Evolutionary conservation across 2,329 filamentous ascomycete species (phyloP).

Genomic region (Fusarium sp.): DNA sequence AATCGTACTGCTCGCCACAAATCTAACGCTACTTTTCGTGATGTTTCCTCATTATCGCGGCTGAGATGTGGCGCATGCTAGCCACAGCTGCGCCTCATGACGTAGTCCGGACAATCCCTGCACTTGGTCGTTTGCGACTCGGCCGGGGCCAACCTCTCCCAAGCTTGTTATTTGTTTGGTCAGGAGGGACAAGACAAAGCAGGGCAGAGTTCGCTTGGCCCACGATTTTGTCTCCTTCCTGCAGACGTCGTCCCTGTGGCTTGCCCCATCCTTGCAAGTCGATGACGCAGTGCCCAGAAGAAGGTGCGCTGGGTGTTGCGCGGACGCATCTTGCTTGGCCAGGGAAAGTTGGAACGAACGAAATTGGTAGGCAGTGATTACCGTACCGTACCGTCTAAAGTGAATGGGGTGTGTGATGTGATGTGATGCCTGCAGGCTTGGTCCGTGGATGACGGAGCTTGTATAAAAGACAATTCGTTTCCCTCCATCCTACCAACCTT

Average conservation of each 20-base stretch:
- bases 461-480: constrained; percentile 48
- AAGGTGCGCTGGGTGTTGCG: constrained; percentile 43
- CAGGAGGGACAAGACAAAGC: constrained; percentile 37
- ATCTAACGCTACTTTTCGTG: constrained; percentile 19
- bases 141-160: constrained; percentile 12
- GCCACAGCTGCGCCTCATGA: constrained; percentile 39
- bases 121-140: constrained; percentile 9
- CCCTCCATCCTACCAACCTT: constrained; percentile 27
- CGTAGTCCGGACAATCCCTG: constrained; percentile 23
- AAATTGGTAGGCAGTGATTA: constrained; percentile 31
- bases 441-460: constrained; percentile 20
- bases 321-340: constrained; percentile 33
- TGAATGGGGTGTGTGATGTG: constrained; percentile 31
- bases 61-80: constrained; percentile 34
- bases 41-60: constrained; percentile 16
- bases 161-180: constrained; percentile 31
- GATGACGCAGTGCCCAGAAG: constrained; percentile 54
- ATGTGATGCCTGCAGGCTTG: constrained; percentile 35
- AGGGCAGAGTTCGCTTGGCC: constrained; percentile 44
- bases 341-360: constrained; percentile 45
- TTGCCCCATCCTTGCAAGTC: constrained; percentile 45
- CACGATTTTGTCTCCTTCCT: constrained; percentile 21
- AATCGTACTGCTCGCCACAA: constrained; percentile 31
- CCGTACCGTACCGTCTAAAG: neutral
- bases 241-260: constrained; percentile 39